Base-by-base conservation (phyloP, 1,284 basidiomycete species). In the Bondarzewia mesenterica region DNA sequence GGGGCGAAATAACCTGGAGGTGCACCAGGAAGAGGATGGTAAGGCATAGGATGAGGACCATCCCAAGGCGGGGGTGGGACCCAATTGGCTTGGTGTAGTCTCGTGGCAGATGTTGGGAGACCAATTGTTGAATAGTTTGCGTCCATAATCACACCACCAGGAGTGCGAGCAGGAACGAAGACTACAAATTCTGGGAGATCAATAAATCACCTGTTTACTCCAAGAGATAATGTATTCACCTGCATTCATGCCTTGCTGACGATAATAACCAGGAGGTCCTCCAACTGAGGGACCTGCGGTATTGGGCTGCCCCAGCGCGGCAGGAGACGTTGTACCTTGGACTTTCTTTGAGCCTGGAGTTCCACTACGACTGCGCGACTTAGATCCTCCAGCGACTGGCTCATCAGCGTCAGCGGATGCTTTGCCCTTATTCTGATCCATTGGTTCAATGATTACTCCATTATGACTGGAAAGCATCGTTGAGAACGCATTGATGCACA, bases 381-480 rank as follows among this genome's bases (percentile, higher is more conserved):
- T 66, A n/a, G 74, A 75, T 18, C 61, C 67, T 10, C 72, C 69
- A 5, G 70, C 68, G 32, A 57, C 65, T 44, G 62, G 67, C 25
- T 67, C 62, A 10, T 60, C 67, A 14, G 63, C 65, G 12, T 64
- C 66, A n/a, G 63, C 63, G 27, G 57, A 54, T 39, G 55, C 57
- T 44, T 58, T 59, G 42, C 54, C 50, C 20, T 47, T 45, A 25
- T 58, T 55, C 12, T 51, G 57, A 21, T 74, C 73, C n/a, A n/a
- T n/a, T 5, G 77, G 70, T 51, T 82, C 79, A 50, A 82, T 73
- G 47, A 82, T 66, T n/a, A 82, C 68, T 4, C 83, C 83, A 57
- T 82, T 81, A 56, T 85, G 82, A 56, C 81, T 84, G 41, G 14
- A 15, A 38, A 23, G 46, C 22, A 41, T 42, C 22, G 53, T n/a